Conservation (phyloP, 2,329 filamentous ascomycete genomes). For the Pyrenochaeta sp. region DNA sequence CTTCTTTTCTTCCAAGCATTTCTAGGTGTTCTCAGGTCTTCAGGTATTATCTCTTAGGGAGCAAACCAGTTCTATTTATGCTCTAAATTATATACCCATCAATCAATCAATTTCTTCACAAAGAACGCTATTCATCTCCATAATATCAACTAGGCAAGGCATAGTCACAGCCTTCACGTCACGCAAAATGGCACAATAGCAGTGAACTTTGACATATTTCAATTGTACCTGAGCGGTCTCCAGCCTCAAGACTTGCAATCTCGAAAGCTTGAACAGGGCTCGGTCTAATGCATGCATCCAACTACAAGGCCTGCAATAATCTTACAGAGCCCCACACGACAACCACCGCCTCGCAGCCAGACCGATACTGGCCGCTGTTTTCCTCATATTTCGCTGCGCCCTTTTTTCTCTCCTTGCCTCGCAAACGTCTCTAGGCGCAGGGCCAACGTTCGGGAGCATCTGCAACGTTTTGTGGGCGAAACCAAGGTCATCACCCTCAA, state of each 20-base stretch:
- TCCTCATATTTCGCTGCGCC: background rate
- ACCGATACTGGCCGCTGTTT: background rate
- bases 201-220: background rate
- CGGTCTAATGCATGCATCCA: slow-evolving; percentile 19
- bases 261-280: slow-evolving; percentile 15
- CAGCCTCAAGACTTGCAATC: too few relatives aligned
- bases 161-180: too few relatives aligned
- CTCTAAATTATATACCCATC: too few relatives aligned
- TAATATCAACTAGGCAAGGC: too few relatives aligned
- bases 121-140: too few relatives aligned
- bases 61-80: too few relatives aligned
- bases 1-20: too few relatives aligned
- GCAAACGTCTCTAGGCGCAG: background rate
- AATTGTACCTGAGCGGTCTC: too few relatives aligned
- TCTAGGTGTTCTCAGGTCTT: too few relatives aligned
- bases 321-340: slow-evolving; percentile 16
- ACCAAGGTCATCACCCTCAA: background rate
- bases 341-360: background rate
- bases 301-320: slow-evolving; percentile 18
- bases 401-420: background rate
- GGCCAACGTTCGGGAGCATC: background rate
- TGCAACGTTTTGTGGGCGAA: background rate
- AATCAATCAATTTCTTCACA: too few relatives aligned
- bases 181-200: too few relatives aligned
- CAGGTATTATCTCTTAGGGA: too few relatives aligned